These are phyloP conservation scores for Noccaea bulbosa DNA, from an alignment of 345 rosid genomes.

Conservation along the genomic window DNA sequence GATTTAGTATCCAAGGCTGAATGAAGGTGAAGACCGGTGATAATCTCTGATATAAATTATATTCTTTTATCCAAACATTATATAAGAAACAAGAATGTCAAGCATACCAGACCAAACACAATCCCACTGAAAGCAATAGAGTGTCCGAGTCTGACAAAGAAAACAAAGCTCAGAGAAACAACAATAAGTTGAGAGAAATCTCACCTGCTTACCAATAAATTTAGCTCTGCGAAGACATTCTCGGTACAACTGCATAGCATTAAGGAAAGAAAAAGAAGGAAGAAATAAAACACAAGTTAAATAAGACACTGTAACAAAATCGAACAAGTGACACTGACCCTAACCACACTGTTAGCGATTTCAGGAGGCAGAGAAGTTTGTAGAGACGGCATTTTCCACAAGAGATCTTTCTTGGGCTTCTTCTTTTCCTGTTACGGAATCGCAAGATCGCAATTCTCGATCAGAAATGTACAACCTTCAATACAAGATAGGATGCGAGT, in stretches of 20 bases:
- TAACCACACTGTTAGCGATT: constrained; percentile 81
- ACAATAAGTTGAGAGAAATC: constrained; percentile 3
- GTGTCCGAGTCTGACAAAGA: not conserved
- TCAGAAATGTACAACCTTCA: constrained; percentile 16
- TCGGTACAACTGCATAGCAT: constrained; percentile 70
- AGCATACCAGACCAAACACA: constrained; percentile 21
- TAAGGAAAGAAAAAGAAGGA: not conserved
- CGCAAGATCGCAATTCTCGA: constrained; percentile 6
- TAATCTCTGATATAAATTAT: not conserved
- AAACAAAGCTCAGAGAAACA: constrained; percentile 1
- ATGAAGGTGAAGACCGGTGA: not conserved
- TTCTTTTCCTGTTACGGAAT: not conserved
- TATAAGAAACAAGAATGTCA: not conserved
- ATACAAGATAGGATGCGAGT: not conserved
- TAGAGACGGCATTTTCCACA: constrained; percentile 70
- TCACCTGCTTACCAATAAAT: constrained; percentile 78
- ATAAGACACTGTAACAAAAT: not conserved
- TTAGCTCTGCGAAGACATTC: constrained; percentile 97
- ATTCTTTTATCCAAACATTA: not conserved
- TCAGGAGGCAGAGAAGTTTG: constrained; percentile 93
- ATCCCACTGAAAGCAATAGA: constrained; percentile 12
- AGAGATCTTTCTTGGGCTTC: not conserved
- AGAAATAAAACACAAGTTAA: constrained; percentile 1
- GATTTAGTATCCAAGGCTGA: not conserved
- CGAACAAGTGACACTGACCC: constrained; percentile 57